Percentiles rank a stretch among this genome's conserved stretches.
phyloP scores from a whole-genome alignment of 2,329 filamentous ascomycete species.

The Cordyceps pruinosa region DNA sequence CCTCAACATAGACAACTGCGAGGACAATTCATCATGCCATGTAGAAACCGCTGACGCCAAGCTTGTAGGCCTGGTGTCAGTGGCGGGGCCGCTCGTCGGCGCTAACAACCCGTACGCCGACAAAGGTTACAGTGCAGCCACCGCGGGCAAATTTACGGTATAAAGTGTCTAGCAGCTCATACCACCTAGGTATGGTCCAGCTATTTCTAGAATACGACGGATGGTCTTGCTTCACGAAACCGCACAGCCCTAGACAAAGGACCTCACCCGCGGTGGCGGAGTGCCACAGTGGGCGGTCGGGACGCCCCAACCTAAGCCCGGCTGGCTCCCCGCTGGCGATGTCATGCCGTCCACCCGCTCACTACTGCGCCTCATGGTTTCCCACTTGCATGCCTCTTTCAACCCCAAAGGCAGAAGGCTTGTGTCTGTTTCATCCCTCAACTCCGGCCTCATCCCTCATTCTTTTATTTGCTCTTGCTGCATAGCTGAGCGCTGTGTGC shows the following conservation, averaged over 20 bases:
- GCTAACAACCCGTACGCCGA: not conserved
- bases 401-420: too few relatives aligned
- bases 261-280: not conserved
- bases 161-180: not conserved
- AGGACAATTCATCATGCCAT: too few relatives aligned
- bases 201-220: too few relatives aligned
- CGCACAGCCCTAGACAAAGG: not conserved
- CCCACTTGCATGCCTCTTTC: constrained; percentile 1
- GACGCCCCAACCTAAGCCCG: not conserved
- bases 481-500: constrained; percentile 4
- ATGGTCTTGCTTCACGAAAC: not conserved
- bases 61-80: constrained; percentile 7
- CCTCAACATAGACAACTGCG: not conserved
- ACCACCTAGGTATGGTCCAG: too few relatives aligned
- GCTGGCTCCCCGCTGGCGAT: constrained; percentile 9
- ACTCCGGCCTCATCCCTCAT: not conserved
- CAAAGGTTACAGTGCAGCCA: not conserved
- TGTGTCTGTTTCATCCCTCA: not conserved
- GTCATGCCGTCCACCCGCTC: constrained; percentile 3
- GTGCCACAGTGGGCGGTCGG: not conserved
- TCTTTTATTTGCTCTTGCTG: not conserved
- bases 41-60: constrained; percentile 4
- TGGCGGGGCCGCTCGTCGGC: constrained; percentile 2
- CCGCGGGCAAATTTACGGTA: not conserved
- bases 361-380: constrained; percentile 5